A percentile compares a stretch with the other conserved stretches of the same genome.
Conservation (phyloP, 768 basidiomycete species). For the Mycena floridula region DNA sequence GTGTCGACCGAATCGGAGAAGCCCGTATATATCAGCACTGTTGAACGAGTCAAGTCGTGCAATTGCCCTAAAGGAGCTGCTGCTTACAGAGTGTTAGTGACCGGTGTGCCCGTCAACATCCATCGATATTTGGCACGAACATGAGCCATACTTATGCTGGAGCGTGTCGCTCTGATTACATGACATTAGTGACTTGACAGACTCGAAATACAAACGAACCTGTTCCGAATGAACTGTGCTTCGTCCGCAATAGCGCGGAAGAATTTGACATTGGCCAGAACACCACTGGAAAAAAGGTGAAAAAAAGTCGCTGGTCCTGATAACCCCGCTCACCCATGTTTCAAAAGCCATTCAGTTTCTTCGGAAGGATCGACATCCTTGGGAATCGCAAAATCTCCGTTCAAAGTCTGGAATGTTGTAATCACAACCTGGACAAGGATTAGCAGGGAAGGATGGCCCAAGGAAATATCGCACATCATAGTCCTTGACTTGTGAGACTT, state of each 20-base stretch:
- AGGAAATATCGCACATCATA: constrained; percentile 38
- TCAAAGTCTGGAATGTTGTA: constrained; percentile 75
- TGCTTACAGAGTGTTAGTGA: constrained; percentile 61
- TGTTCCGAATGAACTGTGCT: constrained; percentile 70
- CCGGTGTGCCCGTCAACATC: constrained; percentile 75
- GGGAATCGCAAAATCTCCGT: constrained; percentile 50
- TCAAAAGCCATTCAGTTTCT: constrained; percentile 39
- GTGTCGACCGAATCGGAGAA: constrained; percentile 64
- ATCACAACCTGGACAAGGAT: constrained; percentile 47
- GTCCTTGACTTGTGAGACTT: constrained; percentile 38
- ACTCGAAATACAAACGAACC: constrained; percentile 22
- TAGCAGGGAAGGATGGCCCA: neutral
- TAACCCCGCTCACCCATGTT: constrained; percentile 37
- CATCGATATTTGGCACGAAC: constrained; percentile 65
- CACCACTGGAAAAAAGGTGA: constrained; percentile 33
- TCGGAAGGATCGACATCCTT: constrained; percentile 38
- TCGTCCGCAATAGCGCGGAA: constrained; percentile 75
- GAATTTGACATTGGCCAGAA: constrained; percentile 56
- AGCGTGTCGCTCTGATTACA: constrained; percentile 40
- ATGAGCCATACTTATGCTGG: constrained; percentile 53
- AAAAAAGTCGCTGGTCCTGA: neutral
- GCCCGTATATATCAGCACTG: constrained; percentile 66
- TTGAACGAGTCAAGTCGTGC: constrained; percentile 1
- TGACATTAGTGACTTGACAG: neutral
- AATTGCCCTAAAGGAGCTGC: neutral